Base-by-base conservation (phyloP, 768 basidiomycete species). In the Suillus plorans region DNA sequence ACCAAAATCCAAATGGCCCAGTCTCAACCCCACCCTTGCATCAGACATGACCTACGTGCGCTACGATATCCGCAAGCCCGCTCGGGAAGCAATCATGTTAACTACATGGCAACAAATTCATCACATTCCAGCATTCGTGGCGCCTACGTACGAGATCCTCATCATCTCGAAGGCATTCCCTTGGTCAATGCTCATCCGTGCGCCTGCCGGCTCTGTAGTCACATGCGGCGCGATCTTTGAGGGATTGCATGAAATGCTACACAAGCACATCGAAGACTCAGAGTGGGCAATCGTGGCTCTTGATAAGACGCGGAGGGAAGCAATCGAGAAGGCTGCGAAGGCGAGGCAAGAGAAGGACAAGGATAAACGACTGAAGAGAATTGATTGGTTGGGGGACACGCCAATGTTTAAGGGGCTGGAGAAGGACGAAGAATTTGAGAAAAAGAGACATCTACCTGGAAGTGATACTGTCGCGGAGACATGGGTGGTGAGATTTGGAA, bases 331-430 rank as follows among this genome's bases (percentile, higher is more conserved):
- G 60, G 82, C 86, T 2, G 81, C 80, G 61, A 85, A 82, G 75
- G 81, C 80, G 64, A 77, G 89, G 63, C 63, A 74, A 7, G 81
- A 82, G 6, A 69, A 68, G 56, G 78, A 75, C 18, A 72, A 69
- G 50, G 80, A 81, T 57, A 68, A 73, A 64, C 68, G 69, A 60
- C 65, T 85, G 57, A 86, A 81, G 73, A 75, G 90, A 67, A 84
- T 91, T 10, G 90, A 91, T 74, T 88, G 81, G 77, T 70, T 91
- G 8, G 90, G 88, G 6, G 84, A 85, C 44, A 71, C 68, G 39
- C 85, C 85, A 10, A 73, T 85, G 45, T 91, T 91, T 71, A 84
- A 79, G 64, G 90, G 90, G 1, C 69, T 91, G 66, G 85, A 87
- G 69, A 82, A 75, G 73, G 84, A 89, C 64, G 84, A 85, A 13